Base-by-base conservation (phyloP, 495 filamentous ascomycete genomes). In the Corynascus novoguineensis region DNA sequence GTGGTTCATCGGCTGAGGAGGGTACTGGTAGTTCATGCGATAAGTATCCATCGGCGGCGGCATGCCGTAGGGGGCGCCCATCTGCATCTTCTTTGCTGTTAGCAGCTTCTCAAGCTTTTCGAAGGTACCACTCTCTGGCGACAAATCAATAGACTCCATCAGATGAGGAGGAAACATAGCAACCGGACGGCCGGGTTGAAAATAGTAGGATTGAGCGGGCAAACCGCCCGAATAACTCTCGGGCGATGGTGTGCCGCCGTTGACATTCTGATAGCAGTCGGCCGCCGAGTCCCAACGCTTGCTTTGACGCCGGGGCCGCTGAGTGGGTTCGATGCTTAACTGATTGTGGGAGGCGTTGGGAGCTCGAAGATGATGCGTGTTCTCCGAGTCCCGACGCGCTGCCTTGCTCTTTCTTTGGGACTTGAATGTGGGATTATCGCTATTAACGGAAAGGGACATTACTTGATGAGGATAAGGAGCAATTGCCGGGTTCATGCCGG, bases 71-170 rank as follows among this genome's bases (percentile, higher is more conserved):
- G 49, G 61, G 64, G 60, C 55, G 56, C 78, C 82, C 61, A 77
- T 79, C 79, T 84, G 78, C 74, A 81, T 75, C 65, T 82, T 72
- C 45, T 61, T 68, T 50, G 55, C 69, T 58, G 84, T 92, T 77
- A 95, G 87, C 85, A 78, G 78, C 46, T 82, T 78, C 65, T 92
- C 86, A 79, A 78, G 78, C 46, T 82, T 78, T 64, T 92, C 86
- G 79, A 88, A 89, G 46, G 81, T 72, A 56, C 83, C 82, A 65
- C 75, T 84, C 61, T 83, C 81, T 55, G 86, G 86, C 34, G 88
- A 85, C 55, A 92, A 62, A 73, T 89, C 80, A 63, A 77, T 59
- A 27, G 60, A 63, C 47, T 64, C 61, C 45, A 60, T 53, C 50
- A 71, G 71, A 32, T 70, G 66, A 60, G 73, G 65, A 63, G 69